Base-by-base conservation (phyloP, 164 flowering plant species). In the Annona cherimola region DNA sequence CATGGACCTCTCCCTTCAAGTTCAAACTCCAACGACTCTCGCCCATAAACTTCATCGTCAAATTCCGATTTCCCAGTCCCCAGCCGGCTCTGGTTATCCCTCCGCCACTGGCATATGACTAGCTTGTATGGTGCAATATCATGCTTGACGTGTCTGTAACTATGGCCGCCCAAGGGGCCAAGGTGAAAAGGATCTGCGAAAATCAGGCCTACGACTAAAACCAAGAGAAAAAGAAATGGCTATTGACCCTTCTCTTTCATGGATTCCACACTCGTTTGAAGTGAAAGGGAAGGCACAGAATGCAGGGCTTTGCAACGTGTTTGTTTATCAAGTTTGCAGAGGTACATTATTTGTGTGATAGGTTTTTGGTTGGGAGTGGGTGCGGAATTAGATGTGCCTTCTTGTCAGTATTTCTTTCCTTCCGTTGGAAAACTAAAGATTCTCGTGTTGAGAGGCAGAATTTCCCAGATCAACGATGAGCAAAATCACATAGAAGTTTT, bases 21-120 rank as follows among this genome's bases (percentile, higher is more conserved):
- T 59, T 95, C 98, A 66, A 95, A 95, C 81, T 95, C 98, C 60
- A 93, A 71, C 0, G 98, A 93, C 72, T 93, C 97, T 0, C 98
- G 98, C 5, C 98, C 99, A 60, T 85, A 96, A 1, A 93, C 91
- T 71, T 93, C 79, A 60, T 92, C 80, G 43, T 82, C 87, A 73
- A 91, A 91, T 83, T 87, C 92, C 78, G 89, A 59, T 26, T 84
- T 89, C 69, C 94, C 99, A 2, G 18, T 74, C 20, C 86, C 88
- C 26, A 96, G 63, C 35, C 95, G 76, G 76, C 98, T 96, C 46
- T 4, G 68, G 66, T 91, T 89, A 81, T 96, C 98, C 43, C 83
- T 78, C 1, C 95, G 98, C 98, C 98, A 96, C 5, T 69, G 78
- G 42, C 74, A 83, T 95, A 93, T 93, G 72, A 93, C 97, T 80